Evolutionary conservation across 768 basidiomycete genomes (phyloP), one percentile per base, ranked within the genome.

Genomic region (Kwoniella heveanensis): DNA sequence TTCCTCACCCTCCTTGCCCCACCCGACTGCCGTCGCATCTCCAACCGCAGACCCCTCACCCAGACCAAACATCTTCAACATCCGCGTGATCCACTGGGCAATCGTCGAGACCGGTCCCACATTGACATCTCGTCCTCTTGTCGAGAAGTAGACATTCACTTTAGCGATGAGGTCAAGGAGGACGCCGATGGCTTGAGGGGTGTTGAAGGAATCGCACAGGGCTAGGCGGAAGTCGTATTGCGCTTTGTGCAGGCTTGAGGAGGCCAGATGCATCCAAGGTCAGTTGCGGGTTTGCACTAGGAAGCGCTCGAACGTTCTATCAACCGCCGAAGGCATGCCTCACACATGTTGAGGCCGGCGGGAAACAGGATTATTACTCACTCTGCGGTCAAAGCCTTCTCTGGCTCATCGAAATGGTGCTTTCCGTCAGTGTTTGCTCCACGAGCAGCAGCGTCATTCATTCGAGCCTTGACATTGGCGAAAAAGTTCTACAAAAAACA

Each of bases 181-280:
- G 60, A 87, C 82, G 70, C 85, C 84, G 24, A 98, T 80, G 0
- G 92, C 94, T 19, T 82, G 84, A 1, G 93, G 92, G 0, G 96
- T 98, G 78, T 98, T 94, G 84, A 98, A 96, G 0, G 94, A 97
- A 79, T 99, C 95, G 80, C 90, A 94, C 51, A 99, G 87, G 0
- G 93, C 90, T 13, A 82, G 83, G 57, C 91, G 87, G 85, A 99
- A 95, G 8, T 85, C 83, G 46, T 84, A 70, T 78, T 94, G 94
- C 51, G 87, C 86, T 57, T 86, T 82, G 68, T 89, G 84, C 36
- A 94, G 83, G 70, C 92, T 96, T 71, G 17, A 44, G n/a, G n/a
- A n/a, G n/a, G n/a, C n/a, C n/a, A n/a, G n/a, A n/a, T n/a, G n/a
- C n/a, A n/a, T n/a, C n/a, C n/a, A n/a, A n/a, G n/a, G n/a, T n/a